Evolutionary conservation across 805 yeast genomes (phyloP), one percentile per base, ranked within the genome.

Genomic region (Saturnispora diversa): DNA sequence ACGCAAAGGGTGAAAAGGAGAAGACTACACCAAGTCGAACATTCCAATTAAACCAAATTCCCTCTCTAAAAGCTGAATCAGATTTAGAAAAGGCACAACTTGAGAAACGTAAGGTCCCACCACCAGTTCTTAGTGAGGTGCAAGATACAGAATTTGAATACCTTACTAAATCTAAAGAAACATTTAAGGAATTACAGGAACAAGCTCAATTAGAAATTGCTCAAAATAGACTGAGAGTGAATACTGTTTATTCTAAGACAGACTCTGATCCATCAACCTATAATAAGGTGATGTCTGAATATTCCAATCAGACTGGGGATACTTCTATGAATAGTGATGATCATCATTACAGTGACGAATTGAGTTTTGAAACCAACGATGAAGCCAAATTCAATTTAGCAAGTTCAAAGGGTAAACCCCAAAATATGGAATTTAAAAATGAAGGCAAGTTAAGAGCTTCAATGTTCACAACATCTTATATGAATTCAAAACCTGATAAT

Each of bases 381-480:
- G 40, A 35, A 25, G 22, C 9, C 17, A 31, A 31, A 10, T 38
- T 31, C 11, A 31, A 31, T n/a, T n/a, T n/a, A n/a, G n/a, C n/a
- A n/a, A n/a, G n/a, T n/a, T n/a, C n/a, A n/a, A n/a, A n/a, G n/a
- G n/a, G n/a, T n/a, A n/a, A n/a, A 12, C 9, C 30, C 12, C n/a
- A 21, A 31, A 26, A 24, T 20, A 12, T 13, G 8, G 13, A 20
- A 23, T 40, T 39, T 53, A 74, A 68, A 19, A 63, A 62, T 46
- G 59, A 59, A 59, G 54, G 54, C 21, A 65, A 62, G 26, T 52
- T 65, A 39, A 57, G 63, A 47, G 61, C 64, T 32, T 59, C 66
- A 2, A 53, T 59, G 59, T 16, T 40, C 2, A 40, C 47, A 20
- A 40, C 30, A 13, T 39, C 35, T 11, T 12, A 6, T 5, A 31